Evolutionary conservation across 768 basidiomycete genomes (phyloP), one percentile per base, ranked within the genome.

Genomic region (Cystobasidium onofrii): DNA sequence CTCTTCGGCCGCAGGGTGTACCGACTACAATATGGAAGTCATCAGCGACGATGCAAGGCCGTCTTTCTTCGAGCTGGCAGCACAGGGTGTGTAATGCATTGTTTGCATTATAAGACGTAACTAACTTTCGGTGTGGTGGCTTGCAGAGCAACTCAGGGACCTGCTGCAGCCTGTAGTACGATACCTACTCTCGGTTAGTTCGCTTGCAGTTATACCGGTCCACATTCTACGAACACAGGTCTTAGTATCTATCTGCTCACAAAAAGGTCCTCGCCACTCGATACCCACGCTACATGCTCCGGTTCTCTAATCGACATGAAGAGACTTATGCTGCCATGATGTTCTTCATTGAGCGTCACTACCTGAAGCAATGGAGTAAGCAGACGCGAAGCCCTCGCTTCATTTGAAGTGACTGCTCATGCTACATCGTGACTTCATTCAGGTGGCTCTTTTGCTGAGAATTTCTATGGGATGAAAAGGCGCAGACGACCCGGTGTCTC

Each of bases 371-470:
- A 80, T 87, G 94, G 78, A 87, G 94, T 93, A 75, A 74, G 88
- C 76, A 64, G 0, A 7, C 9, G 34, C n/a, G 63, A 50, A 6
- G 20, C 29, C 34, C 25, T 25, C 20, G 27, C 52, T 13, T 34
- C 3, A 13, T 12, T 23, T 52, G 33, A 17, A 36, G 9, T 31
- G 69, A 64, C 52, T 33, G 33, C 33, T 55, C 2, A 57, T 25
- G 25, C 20, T n/a, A 10, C 27, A 36, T 60, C 20, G 4, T 4
- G 12, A 46, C 29, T 27, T 12, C 20, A 1, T 6, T 3, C 78
- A 96, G 95, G 89, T 81, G 91, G 94, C 25, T 92, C 92, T 0
- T 94, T 98, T 79, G 85, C 95, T 3, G 95, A 98, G 81, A 90
- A 95, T 78, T 98, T 99, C 80, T 98, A 98, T 81, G 91, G 91